Conservation (phyloP, 1,284 basidiomycete genomes). For the Retiboletus flavoniger region DNA sequence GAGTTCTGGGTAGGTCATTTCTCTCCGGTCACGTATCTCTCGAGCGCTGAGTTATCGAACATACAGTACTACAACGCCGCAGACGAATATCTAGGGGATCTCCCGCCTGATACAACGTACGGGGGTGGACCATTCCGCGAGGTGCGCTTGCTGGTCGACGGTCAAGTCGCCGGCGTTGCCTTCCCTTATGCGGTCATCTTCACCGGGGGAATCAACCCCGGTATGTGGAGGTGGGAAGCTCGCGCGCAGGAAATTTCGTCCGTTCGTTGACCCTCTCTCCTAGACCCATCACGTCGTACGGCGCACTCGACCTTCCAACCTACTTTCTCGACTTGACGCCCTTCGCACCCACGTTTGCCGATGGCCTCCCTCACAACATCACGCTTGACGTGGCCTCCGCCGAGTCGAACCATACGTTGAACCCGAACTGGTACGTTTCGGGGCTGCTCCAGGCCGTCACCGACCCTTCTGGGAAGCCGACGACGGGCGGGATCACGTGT, state of each 20-base stretch:
- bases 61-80: constrained; percentile 71
- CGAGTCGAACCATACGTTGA: constrained; percentile 61
- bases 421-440: constrained; percentile 77
- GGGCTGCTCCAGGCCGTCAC: constrained; percentile 68
- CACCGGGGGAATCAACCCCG: constrained; percentile 75
- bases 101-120: constrained; percentile 54
- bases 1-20: constrained; percentile 67
- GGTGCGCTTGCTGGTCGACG: constrained; percentile 75
- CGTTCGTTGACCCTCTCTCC: neutral
- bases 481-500: constrained; percentile 62
- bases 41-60: neutral
- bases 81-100: constrained; percentile 53
- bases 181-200: constrained; percentile 81
- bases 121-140: constrained; percentile 77
- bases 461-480: constrained; percentile 59
- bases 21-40: constrained; percentile 4
- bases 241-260: neutral
- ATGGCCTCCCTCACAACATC: constrained; percentile 66
- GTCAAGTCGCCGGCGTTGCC: constrained; percentile 67
- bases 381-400: constrained; percentile 72
- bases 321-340: constrained; percentile 80
- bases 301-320: constrained; percentile 74
- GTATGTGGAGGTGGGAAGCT: constrained; percentile 62
- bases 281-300: constrained; percentile 76
- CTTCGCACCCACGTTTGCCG: constrained; percentile 69